phyloP scores from a whole-genome alignment of 1,284 basidiomycete genomes.

The Leccinum pachyderme region DNA sequence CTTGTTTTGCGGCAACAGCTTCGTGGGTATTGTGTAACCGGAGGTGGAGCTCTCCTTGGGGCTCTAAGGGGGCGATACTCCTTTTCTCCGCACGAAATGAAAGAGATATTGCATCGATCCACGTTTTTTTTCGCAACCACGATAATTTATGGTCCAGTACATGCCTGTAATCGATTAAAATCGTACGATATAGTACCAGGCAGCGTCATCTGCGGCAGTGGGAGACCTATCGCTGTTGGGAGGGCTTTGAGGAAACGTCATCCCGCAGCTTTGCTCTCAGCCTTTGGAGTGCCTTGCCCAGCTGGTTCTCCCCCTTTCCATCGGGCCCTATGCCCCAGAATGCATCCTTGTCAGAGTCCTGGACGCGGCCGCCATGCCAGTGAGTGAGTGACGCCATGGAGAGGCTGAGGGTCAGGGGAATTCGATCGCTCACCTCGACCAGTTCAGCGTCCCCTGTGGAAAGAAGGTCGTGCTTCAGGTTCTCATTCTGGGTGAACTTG shows the following conservation, averaged over 20 bases:
- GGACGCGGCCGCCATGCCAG: conserved; percentile 10
- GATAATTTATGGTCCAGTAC: conserved; percentile 22
- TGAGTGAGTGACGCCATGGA: conserved; percentile 17
- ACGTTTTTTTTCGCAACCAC: conserved; percentile 26
- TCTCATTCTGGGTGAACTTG: conserved; percentile 37
- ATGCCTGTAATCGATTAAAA: conserved; percentile 29
- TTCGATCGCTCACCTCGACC: conserved; percentile 32
- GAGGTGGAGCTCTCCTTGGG: conserved; percentile 9
- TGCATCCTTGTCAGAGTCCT: conserved; percentile 39
- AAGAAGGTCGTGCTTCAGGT: conserved; percentile 35
- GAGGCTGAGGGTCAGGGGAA: background rate
- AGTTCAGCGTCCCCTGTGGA: conserved; percentile 37
- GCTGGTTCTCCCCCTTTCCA: conserved; percentile 36
- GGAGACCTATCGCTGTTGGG: conserved; percentile 25
- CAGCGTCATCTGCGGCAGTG: conserved; percentile 22
- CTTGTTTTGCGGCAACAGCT: conserved; percentile 67
- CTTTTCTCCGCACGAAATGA: conserved; percentile 28
- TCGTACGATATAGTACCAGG: conserved; percentile 27
- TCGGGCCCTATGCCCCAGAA: conserved; percentile 40
- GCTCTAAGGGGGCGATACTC: conserved; percentile 30
- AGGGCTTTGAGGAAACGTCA: conserved; percentile 18
- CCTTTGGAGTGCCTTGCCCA: conserved; percentile 38
- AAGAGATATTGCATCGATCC: conserved; percentile 28
- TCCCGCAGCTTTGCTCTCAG: conserved; percentile 32
- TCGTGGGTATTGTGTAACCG: conserved; percentile 51